Evolutionary conservation across 208 protist genomes (phyloP).

Genomic region (Leishmania amazonensis): DNA sequence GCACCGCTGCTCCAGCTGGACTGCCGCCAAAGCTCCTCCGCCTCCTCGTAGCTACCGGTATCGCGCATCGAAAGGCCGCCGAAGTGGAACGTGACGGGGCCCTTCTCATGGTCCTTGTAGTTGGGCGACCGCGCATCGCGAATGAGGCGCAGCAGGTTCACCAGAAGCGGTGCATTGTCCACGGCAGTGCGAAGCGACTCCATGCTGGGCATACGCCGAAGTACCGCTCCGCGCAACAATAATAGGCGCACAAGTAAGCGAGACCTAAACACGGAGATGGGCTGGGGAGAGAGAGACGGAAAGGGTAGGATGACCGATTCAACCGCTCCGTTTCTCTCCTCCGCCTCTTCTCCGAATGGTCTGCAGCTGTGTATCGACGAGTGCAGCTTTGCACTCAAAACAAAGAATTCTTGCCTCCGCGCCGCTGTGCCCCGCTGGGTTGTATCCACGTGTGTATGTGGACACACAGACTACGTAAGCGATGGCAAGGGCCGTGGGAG

Average conservation of each 20-base stretch:
- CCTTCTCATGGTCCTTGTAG: conserved; percentile 34
- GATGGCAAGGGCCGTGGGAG: not conserved
- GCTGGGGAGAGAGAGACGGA: not conserved
- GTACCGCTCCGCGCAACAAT: not conserved
- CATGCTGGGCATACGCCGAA: conserved; percentile 2
- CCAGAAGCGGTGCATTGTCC: conserved; percentile 41
- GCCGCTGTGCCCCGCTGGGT: not conserved
- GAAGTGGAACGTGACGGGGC: conserved; percentile 40
- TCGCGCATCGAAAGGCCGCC: conserved; percentile 44
- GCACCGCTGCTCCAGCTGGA: conserved; percentile 7
- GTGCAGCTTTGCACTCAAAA: not conserved
- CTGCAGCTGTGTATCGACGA: not conserved
- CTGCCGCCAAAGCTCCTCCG: conserved; percentile 38
- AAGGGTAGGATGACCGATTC: not conserved
- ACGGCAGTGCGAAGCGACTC: conserved; percentile 29
- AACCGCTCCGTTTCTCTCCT: not conserved
- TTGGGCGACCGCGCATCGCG: conserved; percentile 41
- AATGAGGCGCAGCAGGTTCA: conserved; percentile 54
- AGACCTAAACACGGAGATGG: not conserved
- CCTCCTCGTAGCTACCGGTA: conserved; percentile 38
- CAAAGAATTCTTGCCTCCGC: no score
- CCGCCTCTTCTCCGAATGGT: not conserved
- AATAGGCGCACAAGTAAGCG: not conserved
- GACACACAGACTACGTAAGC: not conserved
- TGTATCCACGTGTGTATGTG: not conserved